These are phyloP conservation scores for Pythium phragmitis DNA, from an alignment of 352 stramenopile species.

Conservation along the genomic window DNA sequence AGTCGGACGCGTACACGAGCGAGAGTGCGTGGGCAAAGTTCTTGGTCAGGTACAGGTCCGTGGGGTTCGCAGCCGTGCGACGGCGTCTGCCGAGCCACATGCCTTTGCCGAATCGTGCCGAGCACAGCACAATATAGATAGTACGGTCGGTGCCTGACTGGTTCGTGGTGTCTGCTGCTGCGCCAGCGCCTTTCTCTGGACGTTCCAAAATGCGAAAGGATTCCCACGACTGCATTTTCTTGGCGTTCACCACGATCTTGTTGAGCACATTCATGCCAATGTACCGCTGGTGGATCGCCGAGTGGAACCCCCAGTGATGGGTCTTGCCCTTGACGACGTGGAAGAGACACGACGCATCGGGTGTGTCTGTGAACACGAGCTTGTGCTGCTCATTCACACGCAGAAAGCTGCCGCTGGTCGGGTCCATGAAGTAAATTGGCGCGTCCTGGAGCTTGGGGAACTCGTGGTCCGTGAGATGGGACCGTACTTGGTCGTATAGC, in stretches of 20 bases:
- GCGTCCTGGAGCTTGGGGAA: constrained; percentile 42
- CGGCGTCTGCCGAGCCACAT: constrained; percentile 71
- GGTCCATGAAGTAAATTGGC: constrained; percentile 73
- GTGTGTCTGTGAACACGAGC: constrained; percentile 57
- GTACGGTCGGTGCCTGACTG: constrained; percentile 17
- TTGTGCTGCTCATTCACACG: constrained; percentile 62
- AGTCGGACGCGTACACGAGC: constrained; percentile 66
- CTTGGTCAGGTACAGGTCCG: constrained; percentile 62
- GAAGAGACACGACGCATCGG: constrained; percentile 73
- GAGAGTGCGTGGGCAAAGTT: constrained; percentile 66
- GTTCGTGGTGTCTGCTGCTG: constrained; percentile 1
- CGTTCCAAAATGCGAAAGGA: constrained; percentile 66
- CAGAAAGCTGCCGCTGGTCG: constrained; percentile 48
- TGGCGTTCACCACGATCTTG: constrained; percentile 50
- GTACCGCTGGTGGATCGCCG: constrained; percentile 56
- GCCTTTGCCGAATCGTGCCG: constrained; percentile 74
- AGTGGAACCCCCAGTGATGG: constrained; percentile 81
- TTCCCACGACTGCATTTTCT: constrained; percentile 75
- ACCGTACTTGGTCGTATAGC: constrained; percentile 67
- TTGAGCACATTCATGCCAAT: constrained; percentile 79
- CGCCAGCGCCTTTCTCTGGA: constrained; percentile 6
- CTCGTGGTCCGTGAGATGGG: constrained; percentile 52
- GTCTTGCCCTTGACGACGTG: constrained; percentile 69
- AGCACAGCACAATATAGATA: constrained; percentile 77
- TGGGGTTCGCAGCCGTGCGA: constrained; percentile 22